Evolutionary conservation across 805 yeast genomes (phyloP).

Genomic region (Debaryomyces maramus): DNA sequence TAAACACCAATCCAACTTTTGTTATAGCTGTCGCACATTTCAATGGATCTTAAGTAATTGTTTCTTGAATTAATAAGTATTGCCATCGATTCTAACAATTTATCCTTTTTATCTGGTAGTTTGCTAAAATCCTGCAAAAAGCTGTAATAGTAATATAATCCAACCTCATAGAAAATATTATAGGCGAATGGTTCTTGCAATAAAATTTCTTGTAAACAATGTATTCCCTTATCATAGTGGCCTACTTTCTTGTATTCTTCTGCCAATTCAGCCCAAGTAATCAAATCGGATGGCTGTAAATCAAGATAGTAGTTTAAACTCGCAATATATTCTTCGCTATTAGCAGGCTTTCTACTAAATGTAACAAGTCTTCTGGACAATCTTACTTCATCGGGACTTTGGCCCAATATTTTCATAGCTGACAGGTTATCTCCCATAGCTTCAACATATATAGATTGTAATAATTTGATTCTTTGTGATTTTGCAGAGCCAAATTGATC

Average conservation of each 20-base stretch:
- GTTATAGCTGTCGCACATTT: slow-evolving; percentile 65
- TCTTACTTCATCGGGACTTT: slow-evolving; percentile 34
- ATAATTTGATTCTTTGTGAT: slow-evolving; percentile 55
- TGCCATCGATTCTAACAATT: slow-evolving; percentile 23
- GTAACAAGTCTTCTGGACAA: slow-evolving; percentile 40
- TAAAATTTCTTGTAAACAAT: slow-evolving; percentile 68
- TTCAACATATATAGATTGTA: slow-evolving; percentile 58
- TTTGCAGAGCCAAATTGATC: slow-evolving; percentile 60
- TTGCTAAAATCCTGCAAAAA: slow-evolving; percentile 21
- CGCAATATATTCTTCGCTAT: slow-evolving; percentile 47
- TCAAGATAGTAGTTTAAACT: slow-evolving; percentile 57
- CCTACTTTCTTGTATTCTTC: slow-evolving; percentile 61
- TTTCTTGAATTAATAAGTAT: slow-evolving; percentile 34
- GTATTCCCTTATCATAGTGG: slow-evolving; percentile 65
- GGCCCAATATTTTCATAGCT: slow-evolving; percentile 29
- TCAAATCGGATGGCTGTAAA: slow-evolving; percentile 69
- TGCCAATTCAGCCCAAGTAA: slow-evolving; percentile 77
- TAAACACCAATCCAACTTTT: slow-evolving; percentile 76
- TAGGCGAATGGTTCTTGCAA: slow-evolving; percentile 69
- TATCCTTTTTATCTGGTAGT: slow-evolving; percentile 28
- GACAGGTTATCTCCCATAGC: slow-evolving; percentile 42
- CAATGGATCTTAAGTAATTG: slow-evolving; percentile 69
- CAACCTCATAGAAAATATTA: slow-evolving; percentile 62
- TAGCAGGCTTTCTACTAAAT: slow-evolving; percentile 24
- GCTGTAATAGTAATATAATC: slow-evolving; percentile 37